Percentiles rank a stretch among this genome's conserved stretches.
Evolutionary conservation across 805 yeast genomes (phyloP).

Genomic region (Cyberlindnera maritima): DNA sequence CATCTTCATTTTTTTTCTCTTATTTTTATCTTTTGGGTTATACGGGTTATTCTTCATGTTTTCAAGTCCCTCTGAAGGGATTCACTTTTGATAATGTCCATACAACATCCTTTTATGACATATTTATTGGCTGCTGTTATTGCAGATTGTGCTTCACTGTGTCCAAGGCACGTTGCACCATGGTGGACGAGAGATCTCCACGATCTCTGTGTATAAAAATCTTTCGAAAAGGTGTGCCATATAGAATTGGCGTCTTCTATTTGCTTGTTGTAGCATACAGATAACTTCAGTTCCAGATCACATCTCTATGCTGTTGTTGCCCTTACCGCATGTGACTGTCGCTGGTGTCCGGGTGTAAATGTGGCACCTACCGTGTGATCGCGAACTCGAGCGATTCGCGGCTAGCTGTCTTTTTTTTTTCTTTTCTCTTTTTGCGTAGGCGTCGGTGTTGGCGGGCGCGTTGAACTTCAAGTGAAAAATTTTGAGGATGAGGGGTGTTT

Average conservation of each 20-base stretch:
- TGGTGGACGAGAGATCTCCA: slow-evolving; percentile 1
- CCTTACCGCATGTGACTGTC: slow-evolving; percentile 1
- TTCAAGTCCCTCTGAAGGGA: slow-evolving; percentile 17
- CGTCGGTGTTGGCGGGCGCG: no score
- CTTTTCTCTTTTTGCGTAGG: not conserved
- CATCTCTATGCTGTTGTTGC: not conserved
- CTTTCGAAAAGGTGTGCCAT: slow-evolving; percentile 14
- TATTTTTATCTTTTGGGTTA: slow-evolving; percentile 2
- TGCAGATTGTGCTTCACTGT: slow-evolving; percentile 8
- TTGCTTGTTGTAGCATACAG: not conserved
- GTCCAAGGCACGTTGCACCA: slow-evolving; percentile 18
- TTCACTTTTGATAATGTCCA: slow-evolving; percentile 1
- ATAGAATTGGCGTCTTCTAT: slow-evolving; percentile 15
- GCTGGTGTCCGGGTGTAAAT: not conserved
- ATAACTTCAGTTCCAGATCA: no score
- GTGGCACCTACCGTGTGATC: not conserved
- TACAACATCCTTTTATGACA: not conserved
- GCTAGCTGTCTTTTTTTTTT: no score
- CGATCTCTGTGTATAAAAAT: slow-evolving; percentile 1
- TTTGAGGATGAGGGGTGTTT: not conserved
- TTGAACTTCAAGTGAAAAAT: slow-evolving; percentile 19
- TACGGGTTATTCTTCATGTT: slow-evolving; percentile 1
- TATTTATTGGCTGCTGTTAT: slow-evolving; percentile 9
- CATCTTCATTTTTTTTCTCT: slow-evolving; percentile 4
- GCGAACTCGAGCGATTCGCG: slow-evolving; percentile 5